These are phyloP conservation scores for Clarireedia monteithiana DNA, from an alignment of 2,329 filamentous ascomycete genomes.

Conservation along the genomic window DNA sequence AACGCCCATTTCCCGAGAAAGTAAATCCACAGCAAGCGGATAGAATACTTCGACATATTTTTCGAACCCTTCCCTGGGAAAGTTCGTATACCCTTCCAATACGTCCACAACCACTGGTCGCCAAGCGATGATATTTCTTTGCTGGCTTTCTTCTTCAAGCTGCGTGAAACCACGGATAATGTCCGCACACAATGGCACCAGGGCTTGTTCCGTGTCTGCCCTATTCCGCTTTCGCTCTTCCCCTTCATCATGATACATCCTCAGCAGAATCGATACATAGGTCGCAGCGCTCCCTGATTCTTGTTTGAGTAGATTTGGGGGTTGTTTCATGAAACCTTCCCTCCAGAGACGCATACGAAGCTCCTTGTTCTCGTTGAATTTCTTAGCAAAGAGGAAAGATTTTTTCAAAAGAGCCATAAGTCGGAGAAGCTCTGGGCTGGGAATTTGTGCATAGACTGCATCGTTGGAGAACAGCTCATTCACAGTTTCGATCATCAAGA, in stretches of 20 bases:
- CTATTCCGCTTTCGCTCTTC: constrained; percentile 75
- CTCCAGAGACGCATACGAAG: constrained; percentile 89
- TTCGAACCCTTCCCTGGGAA: constrained; percentile 72
- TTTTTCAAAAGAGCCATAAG: constrained; percentile 94
- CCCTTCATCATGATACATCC: constrained; percentile 91
- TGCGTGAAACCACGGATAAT: constrained; percentile 80
- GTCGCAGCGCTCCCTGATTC: constrained; percentile 88
- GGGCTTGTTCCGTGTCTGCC: constrained; percentile 77
- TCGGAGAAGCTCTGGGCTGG: constrained; percentile 78
- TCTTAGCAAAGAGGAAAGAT: constrained; percentile 91
- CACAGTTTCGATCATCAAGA: constrained; percentile 99
- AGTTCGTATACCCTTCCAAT: constrained; percentile 82
- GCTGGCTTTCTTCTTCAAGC: constrained; percentile 92
- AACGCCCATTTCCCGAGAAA: constrained; percentile 70
- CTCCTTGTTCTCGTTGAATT: constrained; percentile 97
- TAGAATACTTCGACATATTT: constrained; percentile 79
- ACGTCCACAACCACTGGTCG: constrained; percentile 95
- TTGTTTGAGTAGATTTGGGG: constrained; percentile 94
- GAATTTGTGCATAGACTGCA: constrained; percentile 87
- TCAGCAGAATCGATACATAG: constrained; percentile 90
- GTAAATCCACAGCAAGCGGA: constrained; percentile 72
- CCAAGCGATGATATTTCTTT: constrained; percentile 96
- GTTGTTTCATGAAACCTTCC: constrained; percentile 99
- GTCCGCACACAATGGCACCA: constrained; percentile 91
- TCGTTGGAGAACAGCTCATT: constrained; percentile 98